Evolutionary conservation across 1,284 basidiomycete species (phyloP).

Genomic region (Apiotrichum porosum): DNA sequence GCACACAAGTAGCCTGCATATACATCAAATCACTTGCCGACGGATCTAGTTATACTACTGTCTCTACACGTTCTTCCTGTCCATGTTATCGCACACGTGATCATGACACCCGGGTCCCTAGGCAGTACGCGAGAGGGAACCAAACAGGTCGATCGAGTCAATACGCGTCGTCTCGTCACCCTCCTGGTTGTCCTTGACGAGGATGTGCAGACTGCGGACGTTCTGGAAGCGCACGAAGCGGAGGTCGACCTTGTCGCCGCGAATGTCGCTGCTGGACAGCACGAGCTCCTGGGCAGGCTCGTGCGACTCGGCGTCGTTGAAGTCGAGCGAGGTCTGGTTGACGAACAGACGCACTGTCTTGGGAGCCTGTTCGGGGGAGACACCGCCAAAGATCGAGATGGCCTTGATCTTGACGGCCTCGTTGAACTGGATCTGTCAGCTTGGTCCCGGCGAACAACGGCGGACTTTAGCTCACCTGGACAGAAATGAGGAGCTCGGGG

Average conservation of each 20-base stretch:
- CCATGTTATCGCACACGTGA: too few species aligned
- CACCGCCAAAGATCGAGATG: constrained; percentile 59
- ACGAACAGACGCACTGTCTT: constrained; percentile 59
- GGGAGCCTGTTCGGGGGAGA: constrained; percentile 56
- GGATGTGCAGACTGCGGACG: constrained; percentile 69
- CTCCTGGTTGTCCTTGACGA: constrained; percentile 70
- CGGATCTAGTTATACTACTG: too few species aligned
- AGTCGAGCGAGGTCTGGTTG: constrained; percentile 63
- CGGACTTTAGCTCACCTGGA: constrained; percentile 64
- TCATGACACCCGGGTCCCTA: too few species aligned
- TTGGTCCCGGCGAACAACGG: too few species aligned
- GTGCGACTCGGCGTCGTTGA: constrained; percentile 52
- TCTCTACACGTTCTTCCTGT: too few species aligned
- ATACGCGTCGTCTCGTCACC: constrained; percentile 70
- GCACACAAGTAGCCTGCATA: too few species aligned
- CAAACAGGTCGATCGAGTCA: constrained; percentile 69
- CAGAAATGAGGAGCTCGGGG: constrained; percentile 63
- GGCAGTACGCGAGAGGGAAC: constrained; percentile 30
- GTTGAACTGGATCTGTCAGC: constrained; percentile 59
- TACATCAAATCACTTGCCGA: too few species aligned
- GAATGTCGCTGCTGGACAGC: constrained; percentile 43
- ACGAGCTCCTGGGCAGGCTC: constrained; percentile 48
- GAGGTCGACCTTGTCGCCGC: constrained; percentile 60
- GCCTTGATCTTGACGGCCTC: constrained; percentile 69
- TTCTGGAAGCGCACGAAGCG: constrained; percentile 73